Percentiles rank a stretch among this genome's conserved stretches.
Conservation (phyloP, 225 moss, liverwort and hornwort genomes). For the Sphagnum tenellum region DNA sequence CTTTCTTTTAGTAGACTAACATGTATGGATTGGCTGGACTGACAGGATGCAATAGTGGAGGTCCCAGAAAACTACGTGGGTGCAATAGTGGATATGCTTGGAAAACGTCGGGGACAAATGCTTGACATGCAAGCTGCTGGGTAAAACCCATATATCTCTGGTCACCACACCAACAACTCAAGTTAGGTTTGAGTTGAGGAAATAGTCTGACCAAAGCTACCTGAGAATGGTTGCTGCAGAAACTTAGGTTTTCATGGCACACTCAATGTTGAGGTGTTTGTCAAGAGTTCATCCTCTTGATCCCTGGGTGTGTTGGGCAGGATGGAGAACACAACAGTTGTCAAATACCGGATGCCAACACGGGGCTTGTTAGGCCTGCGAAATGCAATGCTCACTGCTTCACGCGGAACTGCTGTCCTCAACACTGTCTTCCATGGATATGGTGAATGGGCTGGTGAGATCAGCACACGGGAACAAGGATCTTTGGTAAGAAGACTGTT, state of each 20-base stretch:
- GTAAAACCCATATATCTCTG: constrained; percentile 13
- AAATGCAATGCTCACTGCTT: constrained; percentile 78
- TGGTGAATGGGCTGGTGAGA: constrained; percentile 83
- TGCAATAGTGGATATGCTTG: constrained; percentile 78
- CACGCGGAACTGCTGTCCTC: constrained; percentile 85
- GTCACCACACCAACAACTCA: no score
- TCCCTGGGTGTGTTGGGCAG: constrained; percentile 16
- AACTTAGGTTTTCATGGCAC: no score
- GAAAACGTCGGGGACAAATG: constrained; percentile 94
- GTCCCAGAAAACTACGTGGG: constrained; percentile 91
- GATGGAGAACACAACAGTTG: constrained; percentile 56
- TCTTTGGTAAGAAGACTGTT: constrained; percentile 57
- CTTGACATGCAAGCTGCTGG: constrained; percentile 78
- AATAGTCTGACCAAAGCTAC: no score
- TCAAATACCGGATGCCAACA: constrained; percentile 90
- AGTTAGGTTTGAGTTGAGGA: no score
- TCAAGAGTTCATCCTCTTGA: not conserved
- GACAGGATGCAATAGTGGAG: constrained; percentile 90
- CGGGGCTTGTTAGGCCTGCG: constrained; percentile 87
- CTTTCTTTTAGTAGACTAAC: no score
- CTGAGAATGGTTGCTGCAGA: no score
- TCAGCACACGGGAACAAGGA: constrained; percentile 93
- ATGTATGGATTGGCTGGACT: no score
- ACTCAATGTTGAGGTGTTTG: no score
- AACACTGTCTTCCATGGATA: constrained; percentile 84